A percentile compares a stretch with the other conserved stretches of the same genome.
These are phyloP conservation scores for Citrullus amarus DNA, from an alignment of 306 rosid genomes.

Conservation along the genomic window DNA sequence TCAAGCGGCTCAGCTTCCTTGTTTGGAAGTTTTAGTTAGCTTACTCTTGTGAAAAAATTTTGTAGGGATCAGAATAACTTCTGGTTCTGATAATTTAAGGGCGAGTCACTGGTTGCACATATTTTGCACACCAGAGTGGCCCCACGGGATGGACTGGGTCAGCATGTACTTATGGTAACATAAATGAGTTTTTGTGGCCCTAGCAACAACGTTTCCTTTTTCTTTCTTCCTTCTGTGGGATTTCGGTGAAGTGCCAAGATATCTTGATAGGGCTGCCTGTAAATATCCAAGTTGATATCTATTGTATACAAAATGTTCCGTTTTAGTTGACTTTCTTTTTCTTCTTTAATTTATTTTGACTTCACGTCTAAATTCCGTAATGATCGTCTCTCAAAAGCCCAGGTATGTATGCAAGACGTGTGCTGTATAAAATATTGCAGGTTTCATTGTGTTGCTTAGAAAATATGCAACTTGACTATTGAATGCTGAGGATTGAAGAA, in stretches of 20 bases:
- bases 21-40: constrained; percentile 6
- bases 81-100: constrained; percentile 4
- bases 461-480: background rate
- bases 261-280: constrained; percentile 30
- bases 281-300: constrained; percentile 28
- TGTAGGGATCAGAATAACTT: constrained; percentile 7
- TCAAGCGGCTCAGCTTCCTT: background rate
- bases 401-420: background rate
- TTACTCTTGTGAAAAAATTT: background rate
- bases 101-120: constrained; percentile 3
- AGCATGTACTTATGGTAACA: background rate
- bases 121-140: constrained; percentile 6
- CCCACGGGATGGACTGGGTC: constrained; percentile 4
- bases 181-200: constrained; percentile 12
- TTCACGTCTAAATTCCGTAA: background rate
- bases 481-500: background rate
- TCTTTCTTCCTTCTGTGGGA: constrained; percentile 12
- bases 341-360: background rate
- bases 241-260: constrained; percentile 12
- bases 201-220: constrained; percentile 4
- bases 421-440: background rate
- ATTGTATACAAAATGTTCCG: constrained; percentile 10
- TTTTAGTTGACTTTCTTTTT: background rate
- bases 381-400: background rate
- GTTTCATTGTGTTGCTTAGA: background rate